Percentiles rank a stretch among this genome's conserved stretches.
Conservation (phyloP, 345 rosid species). For the Arabidopsis suecica region DNA sequence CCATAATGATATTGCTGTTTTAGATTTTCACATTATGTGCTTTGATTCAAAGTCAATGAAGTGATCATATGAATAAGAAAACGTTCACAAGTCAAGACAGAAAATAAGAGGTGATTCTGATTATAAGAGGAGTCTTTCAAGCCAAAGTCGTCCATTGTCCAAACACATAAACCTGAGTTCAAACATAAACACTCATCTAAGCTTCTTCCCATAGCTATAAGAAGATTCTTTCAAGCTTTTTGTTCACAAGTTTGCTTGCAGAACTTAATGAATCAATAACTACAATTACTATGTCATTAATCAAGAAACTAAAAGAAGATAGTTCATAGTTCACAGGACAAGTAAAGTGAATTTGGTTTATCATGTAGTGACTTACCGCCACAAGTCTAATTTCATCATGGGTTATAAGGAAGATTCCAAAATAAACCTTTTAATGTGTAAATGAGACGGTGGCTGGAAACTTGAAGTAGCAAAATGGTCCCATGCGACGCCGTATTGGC, state of each 20-base stretch:
- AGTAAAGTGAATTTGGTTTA: background rate
- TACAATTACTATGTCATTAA: background rate
- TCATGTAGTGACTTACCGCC: too few relatives aligned
- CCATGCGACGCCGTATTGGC: conserved; percentile 38
- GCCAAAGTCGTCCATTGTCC: background rate
- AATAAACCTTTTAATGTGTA: conserved; percentile 15
- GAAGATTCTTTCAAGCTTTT: background rate
- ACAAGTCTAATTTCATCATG: too few relatives aligned
- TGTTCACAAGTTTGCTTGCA: background rate
- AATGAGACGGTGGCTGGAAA: conserved; percentile 35
- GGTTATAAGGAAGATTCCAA: conserved; percentile 23
- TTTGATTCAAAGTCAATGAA: conserved; percentile 4
- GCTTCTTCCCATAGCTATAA: background rate
- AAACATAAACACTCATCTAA: background rate
- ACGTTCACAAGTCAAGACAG: background rate
- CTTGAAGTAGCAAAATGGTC: conserved; percentile 40
- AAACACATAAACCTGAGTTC: background rate
- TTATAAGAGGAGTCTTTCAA: background rate
- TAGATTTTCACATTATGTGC: background rate
- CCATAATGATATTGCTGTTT: conserved; percentile 21
- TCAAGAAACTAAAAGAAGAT: background rate
- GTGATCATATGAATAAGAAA: conserved; percentile 10
- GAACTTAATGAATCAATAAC: background rate
- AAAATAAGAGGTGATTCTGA: background rate
- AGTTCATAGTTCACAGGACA: background rate